A percentile compares a stretch with the other conserved stretches of the same genome.
phyloP scores from a whole-genome alignment of 306 rosid genomes.

The Medicago arabica region DNA sequence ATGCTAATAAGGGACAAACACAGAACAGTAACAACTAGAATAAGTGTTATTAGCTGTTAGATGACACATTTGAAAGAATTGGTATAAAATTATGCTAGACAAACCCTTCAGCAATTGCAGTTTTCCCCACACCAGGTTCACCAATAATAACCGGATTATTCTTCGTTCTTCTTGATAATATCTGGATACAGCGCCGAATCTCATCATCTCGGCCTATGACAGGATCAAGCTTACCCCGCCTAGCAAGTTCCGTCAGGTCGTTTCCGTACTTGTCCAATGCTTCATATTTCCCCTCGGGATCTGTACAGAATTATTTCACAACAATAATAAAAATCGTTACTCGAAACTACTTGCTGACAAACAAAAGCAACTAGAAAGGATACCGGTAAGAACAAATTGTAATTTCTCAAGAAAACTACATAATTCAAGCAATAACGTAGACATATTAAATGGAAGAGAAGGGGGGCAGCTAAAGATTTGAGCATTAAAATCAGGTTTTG shows the following conservation, averaged over 20 bases:
- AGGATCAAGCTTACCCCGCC: constrained; percentile 97
- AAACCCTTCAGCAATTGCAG: constrained; percentile 99
- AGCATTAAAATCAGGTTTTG: constrained; percentile 16
- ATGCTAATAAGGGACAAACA: not conserved
- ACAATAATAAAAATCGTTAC: not conserved
- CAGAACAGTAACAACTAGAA: not conserved
- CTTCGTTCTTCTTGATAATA: constrained; percentile 90
- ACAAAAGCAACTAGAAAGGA: constrained; percentile 33
- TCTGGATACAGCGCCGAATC: constrained; percentile 93
- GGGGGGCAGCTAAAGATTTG: not conserved
- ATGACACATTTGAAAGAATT: not conserved
- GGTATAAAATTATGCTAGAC: constrained; percentile 31
- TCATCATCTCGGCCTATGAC: constrained; percentile 98
- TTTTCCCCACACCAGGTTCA: constrained; percentile 99
- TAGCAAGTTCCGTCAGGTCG: constrained; percentile 93
- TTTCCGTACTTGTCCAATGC: constrained; percentile 88
- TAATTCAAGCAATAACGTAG: constrained; percentile 12
- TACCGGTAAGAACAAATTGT: not conserved
- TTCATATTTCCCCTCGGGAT: constrained; percentile 95
- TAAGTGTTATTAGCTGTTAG: not conserved
- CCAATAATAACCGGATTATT: constrained; percentile 98
- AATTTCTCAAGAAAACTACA: not conserved
- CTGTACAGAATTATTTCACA: constrained; percentile 48
- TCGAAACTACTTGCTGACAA: constrained; percentile 5
- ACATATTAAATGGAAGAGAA: not conserved